These are phyloP conservation scores for Verticillium longisporum DNA, from an alignment of 2,329 filamentous ascomycete genomes.

Conservation along the genomic window DNA sequence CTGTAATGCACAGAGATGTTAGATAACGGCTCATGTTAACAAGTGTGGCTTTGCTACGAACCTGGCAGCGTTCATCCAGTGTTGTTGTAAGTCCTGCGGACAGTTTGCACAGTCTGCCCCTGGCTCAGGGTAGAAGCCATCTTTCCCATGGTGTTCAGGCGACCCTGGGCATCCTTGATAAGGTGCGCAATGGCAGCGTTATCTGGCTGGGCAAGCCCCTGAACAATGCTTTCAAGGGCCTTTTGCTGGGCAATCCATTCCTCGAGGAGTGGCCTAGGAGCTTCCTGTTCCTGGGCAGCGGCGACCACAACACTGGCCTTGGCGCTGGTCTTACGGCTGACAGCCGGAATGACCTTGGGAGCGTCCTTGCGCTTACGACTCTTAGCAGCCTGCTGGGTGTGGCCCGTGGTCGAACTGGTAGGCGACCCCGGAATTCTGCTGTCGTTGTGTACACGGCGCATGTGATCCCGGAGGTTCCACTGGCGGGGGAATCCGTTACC, in stretches of 20 bases:
- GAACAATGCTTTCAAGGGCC: slow-evolving; percentile 53
- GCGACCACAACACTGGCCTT: slow-evolving; percentile 29
- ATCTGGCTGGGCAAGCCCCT: slow-evolving; percentile 39
- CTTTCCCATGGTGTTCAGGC: slow-evolving; percentile 44
- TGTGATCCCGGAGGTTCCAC: slow-evolving; percentile 96
- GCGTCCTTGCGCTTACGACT: slow-evolving; percentile 56
- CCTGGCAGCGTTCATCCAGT: slow-evolving; percentile 19
- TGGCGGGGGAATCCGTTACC: slow-evolving; percentile 90
- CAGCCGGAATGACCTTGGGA: slow-evolving; percentile 26
- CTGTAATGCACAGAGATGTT: too few species aligned
- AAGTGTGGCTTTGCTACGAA: not conserved
- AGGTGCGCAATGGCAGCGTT: slow-evolving; percentile 47
- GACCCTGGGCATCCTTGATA: slow-evolving; percentile 43
- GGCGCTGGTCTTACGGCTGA: slow-evolving; percentile 42
- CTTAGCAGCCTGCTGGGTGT: slow-evolving; percentile 39
- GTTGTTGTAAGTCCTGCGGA: slow-evolving; percentile 15
- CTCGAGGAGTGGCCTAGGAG: slow-evolving; percentile 36
- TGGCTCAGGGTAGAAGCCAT: slow-evolving; percentile 32
- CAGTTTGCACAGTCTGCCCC: slow-evolving; percentile 3
- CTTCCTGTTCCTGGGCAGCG: slow-evolving; percentile 24
- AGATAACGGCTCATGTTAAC: too few species aligned
- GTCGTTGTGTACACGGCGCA: slow-evolving; percentile 85
- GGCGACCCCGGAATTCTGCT: slow-evolving; percentile 39
- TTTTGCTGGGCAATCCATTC: slow-evolving; percentile 58
- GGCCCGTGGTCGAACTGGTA: slow-evolving; percentile 15